A percentile compares a stretch with the other conserved stretches of the same genome.
These are phyloP conservation scores for Mycena galopus DNA, from an alignment of 768 basidiomycete genomes.

Conservation along the genomic window DNA sequence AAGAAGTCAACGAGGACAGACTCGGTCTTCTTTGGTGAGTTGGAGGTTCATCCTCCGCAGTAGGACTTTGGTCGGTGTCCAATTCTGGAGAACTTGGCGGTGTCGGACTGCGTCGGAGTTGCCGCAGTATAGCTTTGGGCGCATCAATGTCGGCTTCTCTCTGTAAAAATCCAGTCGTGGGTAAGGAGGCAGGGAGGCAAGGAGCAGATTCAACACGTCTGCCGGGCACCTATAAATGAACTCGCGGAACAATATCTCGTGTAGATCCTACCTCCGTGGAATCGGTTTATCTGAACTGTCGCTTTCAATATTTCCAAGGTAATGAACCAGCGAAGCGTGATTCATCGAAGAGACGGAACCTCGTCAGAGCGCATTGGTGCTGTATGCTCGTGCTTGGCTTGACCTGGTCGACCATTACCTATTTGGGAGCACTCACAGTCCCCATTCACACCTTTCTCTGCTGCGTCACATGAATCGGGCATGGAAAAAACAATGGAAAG, in stretches of 20 bases:
- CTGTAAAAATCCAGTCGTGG: slow-evolving; percentile 70
- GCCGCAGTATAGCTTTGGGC: slow-evolving; percentile 68
- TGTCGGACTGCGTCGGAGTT: slow-evolving; percentile 61
- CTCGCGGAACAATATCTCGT: no score
- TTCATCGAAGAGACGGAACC: no score
- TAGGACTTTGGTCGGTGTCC: slow-evolving; percentile 31
- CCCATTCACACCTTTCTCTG: neutral
- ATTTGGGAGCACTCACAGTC: no score
- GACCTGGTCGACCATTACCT: no score
- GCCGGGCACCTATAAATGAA: no score
- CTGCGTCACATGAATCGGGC: slow-evolving; percentile 59
- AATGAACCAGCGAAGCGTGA: slow-evolving; percentile 58
- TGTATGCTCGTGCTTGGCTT: no score
- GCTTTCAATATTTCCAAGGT: slow-evolving; percentile 51
- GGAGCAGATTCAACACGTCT: slow-evolving; percentile 23
- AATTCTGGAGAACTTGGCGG: slow-evolving; percentile 34
- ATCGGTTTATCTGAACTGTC: slow-evolving; percentile 42
- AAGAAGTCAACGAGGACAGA: slow-evolving; percentile 41
- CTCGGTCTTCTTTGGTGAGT: slow-evolving; percentile 41
- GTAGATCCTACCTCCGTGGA: slow-evolving; percentile 47
- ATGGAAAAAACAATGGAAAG: slow-evolving; percentile 65
- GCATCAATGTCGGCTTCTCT: slow-evolving; percentile 76
- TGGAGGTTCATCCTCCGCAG: slow-evolving; percentile 30
- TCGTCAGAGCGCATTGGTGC: no score
- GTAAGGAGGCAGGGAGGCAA: neutral